Percentiles rank a stretch among this genome's conserved stretches.
Conservation (phyloP, 306 rosid species). For the Alnus rubra region DNA sequence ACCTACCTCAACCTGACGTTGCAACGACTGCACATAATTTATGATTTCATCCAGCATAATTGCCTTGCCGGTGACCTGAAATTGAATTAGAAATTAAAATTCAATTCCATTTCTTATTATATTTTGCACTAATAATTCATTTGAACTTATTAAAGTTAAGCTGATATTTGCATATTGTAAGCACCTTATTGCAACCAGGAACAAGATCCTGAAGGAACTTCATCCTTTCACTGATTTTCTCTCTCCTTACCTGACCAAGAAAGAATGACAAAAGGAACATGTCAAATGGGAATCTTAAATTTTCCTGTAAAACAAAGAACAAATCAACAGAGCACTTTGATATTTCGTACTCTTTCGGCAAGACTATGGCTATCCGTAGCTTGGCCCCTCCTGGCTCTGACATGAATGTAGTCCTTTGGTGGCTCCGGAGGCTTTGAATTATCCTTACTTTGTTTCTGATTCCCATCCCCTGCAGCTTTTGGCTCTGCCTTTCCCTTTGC, state of each 20-base stretch:
- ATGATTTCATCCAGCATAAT: constrained; percentile 93
- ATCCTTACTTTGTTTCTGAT: constrained; percentile 43
- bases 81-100: neutral
- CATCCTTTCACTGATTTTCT: constrained; percentile 94
- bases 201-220: constrained; percentile 93
- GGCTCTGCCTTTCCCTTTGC: constrained; percentile 30
- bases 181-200: constrained; percentile 94
- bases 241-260: constrained; percentile 73
- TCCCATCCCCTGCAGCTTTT: constrained; percentile 26
- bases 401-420: constrained; percentile 89
- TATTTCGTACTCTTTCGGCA: constrained; percentile 76
- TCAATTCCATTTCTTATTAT: constrained; percentile 3
- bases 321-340: neutral
- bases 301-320: neutral
- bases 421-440: constrained; percentile 59
- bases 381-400: constrained; percentile 93
- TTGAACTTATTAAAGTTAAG: neutral
- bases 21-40: constrained; percentile 84
- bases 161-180: constrained; percentile 11
- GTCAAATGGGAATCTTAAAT: constrained; percentile 10
- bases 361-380: constrained; percentile 97
- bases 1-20: constrained; percentile 73
- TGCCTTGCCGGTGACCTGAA: constrained; percentile 93
- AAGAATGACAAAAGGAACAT: neutral
- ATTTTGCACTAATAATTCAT: neutral